Evolutionary conservation across 1,284 basidiomycete genomes (phyloP), one percentile per base, ranked within the genome.

Genomic region (Volvariella surrecta): DNA sequence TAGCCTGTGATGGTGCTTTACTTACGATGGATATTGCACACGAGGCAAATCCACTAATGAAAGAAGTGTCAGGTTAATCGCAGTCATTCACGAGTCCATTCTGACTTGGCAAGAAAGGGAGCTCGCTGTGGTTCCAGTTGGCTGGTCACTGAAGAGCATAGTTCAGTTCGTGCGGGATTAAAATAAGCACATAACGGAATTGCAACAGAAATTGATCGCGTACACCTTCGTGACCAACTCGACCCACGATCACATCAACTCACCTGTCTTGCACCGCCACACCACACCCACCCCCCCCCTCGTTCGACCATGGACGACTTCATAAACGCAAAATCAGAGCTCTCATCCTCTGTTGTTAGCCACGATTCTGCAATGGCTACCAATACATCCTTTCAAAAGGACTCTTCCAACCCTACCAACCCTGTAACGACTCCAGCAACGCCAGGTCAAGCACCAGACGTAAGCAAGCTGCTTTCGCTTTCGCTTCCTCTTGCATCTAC

Each of bases 341-440:
- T 62, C 3, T 64, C 67, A 28, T 55, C 64, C n/a, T 63, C 65
- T 17, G 45, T 59, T 42, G 62, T 70, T 20, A 64, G 57, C 28
- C 54, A 62, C 28, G 68, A 70, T 44, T 60, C 64, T 8, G 67
- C 63, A 19, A 61, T 58, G 30, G 68, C 66, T 2, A 62, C 66
- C 3, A 64, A 65, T 47, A 46, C 67, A 32, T 58, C 67, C 1
- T 66, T 66, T 43, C 43, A 62, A 10, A 65, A 66, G 44, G 24
- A 28, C 24, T 6, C 24, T 6, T 28, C 24, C 11, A 54, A 59
- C n/a, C 58, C 60, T 8, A 54, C 56, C 37, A 15, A 37, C 9
- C 34, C 34, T 15, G 18, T 9, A n/a, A n/a, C 9, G 15, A 4
- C 34, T 37, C 6, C 18, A 32, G n/a, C 34, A 19, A 6, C 18